These are phyloP conservation scores for Calonectria honghensis DNA, from an alignment of 2,329 filamentous ascomycete genomes.

Conservation along the genomic window DNA sequence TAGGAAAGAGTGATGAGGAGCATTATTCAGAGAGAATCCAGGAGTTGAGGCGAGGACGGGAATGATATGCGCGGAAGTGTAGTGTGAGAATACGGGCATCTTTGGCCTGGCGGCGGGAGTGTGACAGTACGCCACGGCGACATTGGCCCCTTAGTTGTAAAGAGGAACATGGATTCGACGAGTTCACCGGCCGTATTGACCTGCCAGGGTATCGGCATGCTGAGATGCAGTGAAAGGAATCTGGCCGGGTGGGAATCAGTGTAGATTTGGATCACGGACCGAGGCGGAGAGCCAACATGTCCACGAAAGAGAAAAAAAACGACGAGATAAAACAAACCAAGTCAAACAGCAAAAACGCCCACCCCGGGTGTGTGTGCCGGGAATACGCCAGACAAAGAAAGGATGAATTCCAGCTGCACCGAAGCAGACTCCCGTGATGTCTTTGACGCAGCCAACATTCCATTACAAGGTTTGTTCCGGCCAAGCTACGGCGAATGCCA, in stretches of 20 bases:
- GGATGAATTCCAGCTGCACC: constrained; percentile 12
- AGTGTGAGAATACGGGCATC: constrained; percentile 9
- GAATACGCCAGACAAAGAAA: constrained; percentile 3
- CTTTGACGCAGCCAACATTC: constrained; percentile 15
- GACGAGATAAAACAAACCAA: constrained; percentile 1
- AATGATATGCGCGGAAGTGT: constrained; percentile 15
- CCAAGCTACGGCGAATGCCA: neutral
- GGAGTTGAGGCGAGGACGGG: constrained; percentile 1
- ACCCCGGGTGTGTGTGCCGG: constrained; percentile 3
- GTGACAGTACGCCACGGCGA: constrained; percentile 21
- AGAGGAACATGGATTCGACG: constrained; percentile 6
- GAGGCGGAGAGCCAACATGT: constrained; percentile 13
- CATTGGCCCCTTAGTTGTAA: constrained; percentile 6
- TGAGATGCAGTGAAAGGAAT: constrained; percentile 20
- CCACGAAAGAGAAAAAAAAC: constrained; percentile 23
- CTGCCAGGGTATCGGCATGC: constrained; percentile 10
- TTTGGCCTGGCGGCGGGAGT: constrained; percentile 9
- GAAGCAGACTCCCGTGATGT: constrained; percentile 6
- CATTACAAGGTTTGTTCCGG: neutral
- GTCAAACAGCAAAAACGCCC: neutral
- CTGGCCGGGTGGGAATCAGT: neutral
- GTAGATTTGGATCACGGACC: constrained; percentile 13
- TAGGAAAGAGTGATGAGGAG: neutral
- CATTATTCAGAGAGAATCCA: constrained; percentile 5
- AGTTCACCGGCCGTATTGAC: constrained; percentile 20